These are phyloP conservation scores for Rosa multiflora DNA, from an alignment of 306 rosid species.

Conservation along the genomic window DNA sequence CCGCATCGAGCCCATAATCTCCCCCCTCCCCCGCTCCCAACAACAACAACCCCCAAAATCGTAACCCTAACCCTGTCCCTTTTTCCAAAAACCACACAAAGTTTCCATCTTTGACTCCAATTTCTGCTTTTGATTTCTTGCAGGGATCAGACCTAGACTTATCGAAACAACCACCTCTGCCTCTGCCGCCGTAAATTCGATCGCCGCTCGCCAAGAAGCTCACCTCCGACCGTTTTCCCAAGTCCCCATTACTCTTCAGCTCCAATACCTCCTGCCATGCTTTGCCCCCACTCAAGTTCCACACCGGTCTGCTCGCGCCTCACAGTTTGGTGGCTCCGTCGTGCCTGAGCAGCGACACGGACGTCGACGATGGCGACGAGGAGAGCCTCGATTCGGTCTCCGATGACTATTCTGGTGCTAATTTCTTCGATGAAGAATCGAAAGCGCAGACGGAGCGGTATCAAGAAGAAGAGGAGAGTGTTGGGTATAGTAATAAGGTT, in stretches of 20 bases:
- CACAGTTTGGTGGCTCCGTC: constrained; percentile 26
- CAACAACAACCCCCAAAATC: too few relatives aligned
- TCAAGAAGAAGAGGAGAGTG: constrained; percentile 48
- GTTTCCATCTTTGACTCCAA: too few relatives aligned
- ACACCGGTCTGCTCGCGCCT: constrained; percentile 51
- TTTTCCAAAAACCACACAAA: too few relatives aligned
- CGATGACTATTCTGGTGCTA: constrained; percentile 29
- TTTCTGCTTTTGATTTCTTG: too few relatives aligned
- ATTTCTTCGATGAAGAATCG: constrained; percentile 55
- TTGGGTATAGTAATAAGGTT: constrained; percentile 30
- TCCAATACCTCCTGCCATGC: constrained; percentile 39
- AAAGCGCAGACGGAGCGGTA: constrained; percentile 39
- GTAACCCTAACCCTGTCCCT: too few relatives aligned
- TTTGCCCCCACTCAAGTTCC: constrained; percentile 76
- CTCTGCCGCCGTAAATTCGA: constrained; percentile 19
- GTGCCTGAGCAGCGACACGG: constrained; percentile 9
- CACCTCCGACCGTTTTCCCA: constrained; percentile 38
- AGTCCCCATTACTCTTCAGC: constrained; percentile 47
- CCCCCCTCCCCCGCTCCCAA: too few relatives aligned
- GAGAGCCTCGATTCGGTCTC: constrained; percentile 55
- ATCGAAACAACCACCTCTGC: not conserved
- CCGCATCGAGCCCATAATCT: too few relatives aligned
- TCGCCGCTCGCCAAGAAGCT: constrained; percentile 52
- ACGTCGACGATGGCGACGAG: constrained; percentile 35
- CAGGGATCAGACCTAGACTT: too few relatives aligned